phyloP scores from a whole-genome alignment of 2,329 filamentous ascomycete genomes.

The Immersiporthe knoxdaviesiana region DNA sequence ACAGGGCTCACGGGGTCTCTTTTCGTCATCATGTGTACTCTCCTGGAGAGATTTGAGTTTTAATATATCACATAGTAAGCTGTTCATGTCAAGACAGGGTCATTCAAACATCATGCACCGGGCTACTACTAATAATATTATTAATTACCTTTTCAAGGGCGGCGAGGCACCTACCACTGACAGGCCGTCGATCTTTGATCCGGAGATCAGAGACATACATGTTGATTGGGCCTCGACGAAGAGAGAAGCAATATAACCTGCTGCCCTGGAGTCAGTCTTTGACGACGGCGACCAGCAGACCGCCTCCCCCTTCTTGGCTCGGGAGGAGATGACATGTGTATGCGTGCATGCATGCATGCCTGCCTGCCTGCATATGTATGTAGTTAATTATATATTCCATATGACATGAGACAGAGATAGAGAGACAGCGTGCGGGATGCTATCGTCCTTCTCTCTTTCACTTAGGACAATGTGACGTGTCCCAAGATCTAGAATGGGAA shows the following conservation, averaged over 20 bases:
- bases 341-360: neutral
- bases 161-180: no score
- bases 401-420: neutral
- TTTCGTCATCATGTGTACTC: neutral
- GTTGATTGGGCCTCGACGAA: slow-evolving; percentile 13
- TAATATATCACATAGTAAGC: neutral
- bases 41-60: neutral
- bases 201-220: slow-evolving; percentile 8
- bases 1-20: neutral
- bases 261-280: slow-evolving; percentile 11
- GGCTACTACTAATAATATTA: neutral
- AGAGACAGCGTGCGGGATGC: slow-evolving; percentile 3
- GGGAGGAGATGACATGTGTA: slow-evolving; percentile 13
- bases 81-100: neutral
- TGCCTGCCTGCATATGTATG: neutral
- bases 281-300: slow-evolving; percentile 9
- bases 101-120: neutral
- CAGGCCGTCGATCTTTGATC: neutral
- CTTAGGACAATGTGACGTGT: neutral
- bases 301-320: neutral
- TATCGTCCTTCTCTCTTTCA: neutral
- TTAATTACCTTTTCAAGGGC: no score
- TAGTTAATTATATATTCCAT: neutral
- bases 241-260: neutral
- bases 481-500: neutral